A percentile compares a stretch with the other conserved stretches of the same genome.
Evolutionary conservation across 352 stramenopile species (phyloP).

Genomic region (Phytophthora quininea): DNA sequence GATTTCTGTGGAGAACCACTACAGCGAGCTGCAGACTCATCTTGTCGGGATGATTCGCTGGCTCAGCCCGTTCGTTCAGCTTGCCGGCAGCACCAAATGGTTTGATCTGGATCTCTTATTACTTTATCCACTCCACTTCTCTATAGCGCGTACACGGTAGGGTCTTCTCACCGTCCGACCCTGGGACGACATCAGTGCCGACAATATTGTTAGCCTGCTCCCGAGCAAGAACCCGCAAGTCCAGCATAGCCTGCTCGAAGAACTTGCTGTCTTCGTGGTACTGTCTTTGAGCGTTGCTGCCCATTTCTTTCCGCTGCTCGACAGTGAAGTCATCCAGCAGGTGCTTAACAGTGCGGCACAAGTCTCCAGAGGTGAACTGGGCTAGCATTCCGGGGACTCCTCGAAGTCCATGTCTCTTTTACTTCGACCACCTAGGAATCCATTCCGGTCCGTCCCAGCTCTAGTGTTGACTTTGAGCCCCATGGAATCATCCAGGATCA

Average conservation of each 20-base stretch:
- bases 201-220: conserved; percentile 10
- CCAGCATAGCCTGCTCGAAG: conserved; percentile 50
- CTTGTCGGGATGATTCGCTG: no score
- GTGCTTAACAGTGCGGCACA: conserved; percentile 51
- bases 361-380: conserved; percentile 33
- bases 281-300: conserved; percentile 40
- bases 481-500: conserved; percentile 46
- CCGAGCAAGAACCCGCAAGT: conserved; percentile 35
- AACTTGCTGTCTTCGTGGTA: conserved; percentile 68
- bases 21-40: no score
- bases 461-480: conserved; percentile 32
- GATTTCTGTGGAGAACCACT: no score
- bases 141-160: no score
- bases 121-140: no score
- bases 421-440: conserved; percentile 49
- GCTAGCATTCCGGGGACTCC: conserved; percentile 47
- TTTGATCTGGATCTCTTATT: no score
- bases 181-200: conserved; percentile 14
- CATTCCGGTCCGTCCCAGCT: conserved; percentile 32
- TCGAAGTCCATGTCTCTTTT: conserved; percentile 34
- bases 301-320: conserved; percentile 40
- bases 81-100: no score
- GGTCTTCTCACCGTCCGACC: not conserved
- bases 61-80: no score
- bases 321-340: conserved; percentile 39